Evolutionary conservation across 257 asterid genomes (phyloP), one percentile per base, ranked within the genome.

Genomic region (Solanum chaucha): DNA sequence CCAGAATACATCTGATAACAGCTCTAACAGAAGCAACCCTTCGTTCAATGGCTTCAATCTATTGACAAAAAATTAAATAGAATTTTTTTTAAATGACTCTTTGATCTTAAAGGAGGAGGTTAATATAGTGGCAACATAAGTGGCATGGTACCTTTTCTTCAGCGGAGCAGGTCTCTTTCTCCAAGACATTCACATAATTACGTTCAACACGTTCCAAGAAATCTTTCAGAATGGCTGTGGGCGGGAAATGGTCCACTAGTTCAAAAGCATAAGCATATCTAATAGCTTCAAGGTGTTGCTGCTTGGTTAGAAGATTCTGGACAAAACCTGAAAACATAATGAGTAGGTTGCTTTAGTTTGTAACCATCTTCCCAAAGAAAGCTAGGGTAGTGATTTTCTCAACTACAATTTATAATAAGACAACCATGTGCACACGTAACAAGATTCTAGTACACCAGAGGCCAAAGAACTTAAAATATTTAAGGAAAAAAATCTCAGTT

Each of bases 1-100:
- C 85, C 67, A 30, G 81, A 72, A 88, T 59, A 65, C 87, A 86
- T 81, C 38, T 88, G 88, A 88, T 70, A 20, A 82, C 88, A 82
- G 88, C 28, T 86, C 86, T 80, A 22, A 72, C 20, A 82, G 88
- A 87, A 86, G 86, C 74, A 55, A 88, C 77, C 32, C 61, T 71
- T 81, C 11, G 17, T 44, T 82, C 88, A 77, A 86, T 72, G 34
- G 84, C 86, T 13, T 68, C 81, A 86, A 70, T 82, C 90, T 88
- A 86, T 75, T 81, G 22, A 84, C 67, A 55, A 38, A 38, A 86
- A 46, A 28, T 26, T 8, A 80, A 59, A 59, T 55, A 35, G 26
- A 44, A 36, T 10, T 34, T 2, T 46, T 4, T 68, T 19, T 35
- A 20, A 46, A 46, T 1, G 85, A 80, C 19, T 80, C 40, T 75